Conservation (phyloP, 2,329 filamentous ascomycete genomes). For the Neonectria magnoliae region DNA sequence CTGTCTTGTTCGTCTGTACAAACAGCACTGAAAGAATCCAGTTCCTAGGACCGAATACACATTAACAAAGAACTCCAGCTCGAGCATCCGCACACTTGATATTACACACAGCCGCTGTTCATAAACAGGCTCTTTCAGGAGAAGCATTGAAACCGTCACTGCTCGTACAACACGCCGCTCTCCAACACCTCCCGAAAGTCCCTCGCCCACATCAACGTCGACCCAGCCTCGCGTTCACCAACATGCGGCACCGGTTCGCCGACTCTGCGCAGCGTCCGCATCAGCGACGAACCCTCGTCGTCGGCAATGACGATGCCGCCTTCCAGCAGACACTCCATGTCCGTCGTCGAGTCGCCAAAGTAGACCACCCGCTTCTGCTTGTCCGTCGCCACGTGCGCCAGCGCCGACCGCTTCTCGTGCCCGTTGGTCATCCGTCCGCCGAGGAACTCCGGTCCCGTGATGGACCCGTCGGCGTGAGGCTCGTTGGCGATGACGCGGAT, state of each 20-base stretch:
- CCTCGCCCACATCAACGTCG: conserved; percentile 53
- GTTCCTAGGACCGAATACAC: neutral
- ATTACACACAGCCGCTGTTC: neutral
- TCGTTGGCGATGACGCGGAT: conserved; percentile 58
- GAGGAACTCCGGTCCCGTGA: conserved; percentile 53
- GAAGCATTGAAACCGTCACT: neutral
- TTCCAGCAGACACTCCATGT: conserved; percentile 62
- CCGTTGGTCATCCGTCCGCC: conserved; percentile 48
- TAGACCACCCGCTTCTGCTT: conserved; percentile 53
- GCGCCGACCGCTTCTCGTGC: conserved; percentile 57
- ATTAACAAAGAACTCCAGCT: neutral
- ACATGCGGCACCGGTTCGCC: conserved; percentile 53
- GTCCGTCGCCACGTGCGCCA: conserved; percentile 45
- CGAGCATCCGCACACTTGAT: neutral
- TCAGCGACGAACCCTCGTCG: conserved; percentile 46
- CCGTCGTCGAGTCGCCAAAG: conserved; percentile 67
- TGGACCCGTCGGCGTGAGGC: conserved; percentile 49
- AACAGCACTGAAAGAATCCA: neutral
- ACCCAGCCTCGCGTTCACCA: conserved; percentile 19
- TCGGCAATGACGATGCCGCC: conserved; percentile 60
- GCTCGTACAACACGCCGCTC: conserved; percentile 39
- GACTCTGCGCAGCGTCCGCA: conserved; percentile 51
- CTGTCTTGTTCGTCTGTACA: neutral
- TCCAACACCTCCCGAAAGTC: conserved; percentile 55
- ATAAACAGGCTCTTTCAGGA: neutral